Base-by-base conservation (phyloP, 495 filamentous ascomycete species). In the Tuber melanosporum region DNA sequence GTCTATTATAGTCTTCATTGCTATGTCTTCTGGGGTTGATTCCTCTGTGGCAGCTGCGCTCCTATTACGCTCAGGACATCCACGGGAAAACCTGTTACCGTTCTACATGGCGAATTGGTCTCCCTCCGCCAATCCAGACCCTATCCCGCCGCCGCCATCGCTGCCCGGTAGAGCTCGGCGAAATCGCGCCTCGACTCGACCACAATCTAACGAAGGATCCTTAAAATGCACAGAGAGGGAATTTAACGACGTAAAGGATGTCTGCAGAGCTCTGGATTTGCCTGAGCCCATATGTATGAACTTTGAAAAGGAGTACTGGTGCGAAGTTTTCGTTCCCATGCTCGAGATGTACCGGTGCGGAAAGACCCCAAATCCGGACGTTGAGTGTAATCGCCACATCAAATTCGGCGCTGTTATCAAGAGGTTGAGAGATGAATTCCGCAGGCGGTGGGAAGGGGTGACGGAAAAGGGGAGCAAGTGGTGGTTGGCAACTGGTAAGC, bases 21-120 rank as follows among this genome's bases (percentile, higher is more conserved):
- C 82, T 17, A 81, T 83, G 62, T 83, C 82, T 71, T 81, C 81
- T n/a, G 82, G 82, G 32, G 76, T 83, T 44, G 82, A 83, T 71
- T 82, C 78, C 69, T 82, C 82, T 12, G 78, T 83, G 73, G 73
- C 79, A 41, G 79, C 82, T 71, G 77, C 78, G 15, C 79, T 83
- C 14, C 76, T 83, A 19, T 71, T 83, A 26, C 74, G 71, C 39
- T 75, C 75, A 20, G 71, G 32, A 1, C 82, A 83, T 74, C 82
- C 82, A n/a, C 72, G 47, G 44, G 74, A 81, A 71, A 83, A 83
- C 77, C 45, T 83, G 41, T 62, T 81, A 52, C 82, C 82, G 20
- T 82, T 83, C 66, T 83, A 83, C 71, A 83, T 83, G 73, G 75
- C 76, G 36, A 83, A 83, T 76, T 83, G 82, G 82, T 77, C 76